Evolutionary conservation across 108 stramenopile species (phyloP).

Genomic region (Craspedostauros australis): DNA sequence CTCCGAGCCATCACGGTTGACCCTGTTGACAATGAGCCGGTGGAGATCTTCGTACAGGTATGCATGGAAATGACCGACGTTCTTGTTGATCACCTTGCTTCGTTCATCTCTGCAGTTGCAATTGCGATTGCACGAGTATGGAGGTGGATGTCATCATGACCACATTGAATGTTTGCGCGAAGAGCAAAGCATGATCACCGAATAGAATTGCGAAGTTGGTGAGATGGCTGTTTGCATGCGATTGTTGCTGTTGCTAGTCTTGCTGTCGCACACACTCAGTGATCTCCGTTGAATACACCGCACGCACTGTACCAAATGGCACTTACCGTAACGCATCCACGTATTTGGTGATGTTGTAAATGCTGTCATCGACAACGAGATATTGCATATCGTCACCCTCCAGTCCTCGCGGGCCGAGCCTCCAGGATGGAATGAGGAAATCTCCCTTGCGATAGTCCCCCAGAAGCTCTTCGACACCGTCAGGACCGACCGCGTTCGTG

Average conservation of each 20-base stretch:
- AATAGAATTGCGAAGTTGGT: too few species aligned
- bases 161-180: too few species aligned
- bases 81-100: too few species aligned
- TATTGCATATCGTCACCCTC: too few species aligned
- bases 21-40: slow-evolving; percentile 36
- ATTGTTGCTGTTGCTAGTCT: background rate
- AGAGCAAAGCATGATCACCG: too few species aligned
- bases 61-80: slow-evolving; percentile 7
- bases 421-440: slow-evolving; percentile 15
- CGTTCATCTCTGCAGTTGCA: too few species aligned
- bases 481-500: slow-evolving; percentile 24
- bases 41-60: slow-evolving; percentile 34
- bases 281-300: too few species aligned
- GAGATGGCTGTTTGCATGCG: too few species aligned
- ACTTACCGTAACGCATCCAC: too few species aligned
- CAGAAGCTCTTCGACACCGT: slow-evolving; percentile 34
- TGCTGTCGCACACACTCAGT: slow-evolving; percentile 19
- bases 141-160: too few species aligned
- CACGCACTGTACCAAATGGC: too few species aligned
- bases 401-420: slow-evolving; percentile 17
- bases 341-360: slow-evolving; percentile 38
- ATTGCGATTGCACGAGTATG: too few species aligned
- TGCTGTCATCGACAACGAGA: slow-evolving; percentile 27
- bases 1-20: slow-evolving; percentile 35
- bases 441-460: slow-evolving; percentile 32